Conservation (phyloP, 2,329 filamentous ascomycete genomes). For the Hypoxylon sp. region DNA sequence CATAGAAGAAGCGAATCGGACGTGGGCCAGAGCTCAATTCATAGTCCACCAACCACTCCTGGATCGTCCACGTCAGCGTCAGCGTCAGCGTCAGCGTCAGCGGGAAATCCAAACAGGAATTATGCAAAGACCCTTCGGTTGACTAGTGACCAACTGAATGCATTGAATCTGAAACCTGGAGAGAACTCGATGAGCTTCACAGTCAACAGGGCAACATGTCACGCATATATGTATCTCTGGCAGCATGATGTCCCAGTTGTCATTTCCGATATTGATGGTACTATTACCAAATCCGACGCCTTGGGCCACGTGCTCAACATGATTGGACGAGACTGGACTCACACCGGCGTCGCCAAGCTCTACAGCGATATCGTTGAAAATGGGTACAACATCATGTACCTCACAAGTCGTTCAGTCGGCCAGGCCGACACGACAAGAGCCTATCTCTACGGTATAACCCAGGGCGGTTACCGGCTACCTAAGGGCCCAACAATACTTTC, state of each 20-base stretch:
- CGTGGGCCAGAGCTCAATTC: constrained; percentile 63
- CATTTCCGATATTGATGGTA: constrained; percentile 98
- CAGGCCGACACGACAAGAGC: constrained; percentile 90
- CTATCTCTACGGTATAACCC: constrained; percentile 88
- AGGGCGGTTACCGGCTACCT: constrained; percentile 87
- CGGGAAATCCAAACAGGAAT: constrained; percentile 80
- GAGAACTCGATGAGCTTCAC: constrained; percentile 95
- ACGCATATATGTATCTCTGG: constrained; percentile 95
- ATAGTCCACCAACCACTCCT: constrained; percentile 77
- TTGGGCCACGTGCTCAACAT: constrained; percentile 94
- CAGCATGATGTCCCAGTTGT: constrained; percentile 91
- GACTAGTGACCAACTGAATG: constrained; percentile 94
- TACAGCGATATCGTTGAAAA: constrained; percentile 96
- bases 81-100: constrained; percentile 66
- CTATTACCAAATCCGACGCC: constrained; percentile 97
- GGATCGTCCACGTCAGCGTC: constrained; percentile 69
- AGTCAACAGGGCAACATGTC: constrained; percentile 93
- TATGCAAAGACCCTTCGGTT: constrained; percentile 96
- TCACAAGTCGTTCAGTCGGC: constrained; percentile 93
- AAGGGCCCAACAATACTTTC: constrained; percentile 94
- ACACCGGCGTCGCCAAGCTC: constrained; percentile 94
- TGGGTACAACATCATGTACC: constrained; percentile 98
- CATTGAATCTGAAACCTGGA: constrained; percentile 83
- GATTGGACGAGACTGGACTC: constrained; percentile 98
- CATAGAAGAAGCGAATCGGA: constrained; percentile 78